phyloP scores from a whole-genome alignment of 2,329 filamentous ascomycete genomes.

The Stachybotrys echinatus region DNA sequence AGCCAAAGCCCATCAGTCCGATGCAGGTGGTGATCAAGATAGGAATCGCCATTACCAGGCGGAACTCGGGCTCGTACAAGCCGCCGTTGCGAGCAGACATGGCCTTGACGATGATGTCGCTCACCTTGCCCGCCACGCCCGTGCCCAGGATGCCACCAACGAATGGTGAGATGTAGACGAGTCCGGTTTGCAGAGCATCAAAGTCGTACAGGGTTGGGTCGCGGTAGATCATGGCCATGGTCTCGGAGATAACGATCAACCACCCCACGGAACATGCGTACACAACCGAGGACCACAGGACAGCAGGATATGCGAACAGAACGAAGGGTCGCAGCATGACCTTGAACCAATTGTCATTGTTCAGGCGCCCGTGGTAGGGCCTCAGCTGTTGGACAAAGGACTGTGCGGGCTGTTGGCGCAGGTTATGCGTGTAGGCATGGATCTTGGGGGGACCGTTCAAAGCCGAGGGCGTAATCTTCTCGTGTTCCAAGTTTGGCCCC shows the following conservation, averaged over 20 bases:
- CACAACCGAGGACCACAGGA: conserved; percentile 81
- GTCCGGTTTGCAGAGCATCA: conserved; percentile 69
- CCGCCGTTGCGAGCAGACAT: conserved; percentile 87
- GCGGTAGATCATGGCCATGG: conserved; percentile 75
- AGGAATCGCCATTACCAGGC: conserved; percentile 80
- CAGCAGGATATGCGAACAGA: conserved; percentile 79
- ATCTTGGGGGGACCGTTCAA: conserved; percentile 26
- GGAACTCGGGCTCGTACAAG: conserved; percentile 90
- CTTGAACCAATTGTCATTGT: conserved; percentile 72
- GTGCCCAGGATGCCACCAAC: conserved; percentile 87
- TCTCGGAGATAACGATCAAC: conserved; percentile 92
- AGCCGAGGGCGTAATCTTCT: conserved; percentile 33
- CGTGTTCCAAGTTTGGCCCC: conserved; percentile 32
- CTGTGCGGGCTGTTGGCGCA: conserved; percentile 61
- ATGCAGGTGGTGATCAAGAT: conserved; percentile 73
- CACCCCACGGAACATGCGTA: conserved; percentile 89
- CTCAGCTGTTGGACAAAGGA: conserved; percentile 71
- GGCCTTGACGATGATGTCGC: conserved; percentile 74
- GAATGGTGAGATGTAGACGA: conserved; percentile 88
- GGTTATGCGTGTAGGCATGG: conserved; percentile 62
- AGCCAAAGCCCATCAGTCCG: conserved; percentile 94
- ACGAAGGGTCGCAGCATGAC: conserved; percentile 78
- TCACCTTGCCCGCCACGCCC: conserved; percentile 81
- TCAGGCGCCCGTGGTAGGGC: conserved; percentile 73
- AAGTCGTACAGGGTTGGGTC: conserved; percentile 70